These are phyloP conservation scores for Ulvella scutata DNA, from an alignment of 139 green algal genomes.

Conservation along the genomic window DNA sequence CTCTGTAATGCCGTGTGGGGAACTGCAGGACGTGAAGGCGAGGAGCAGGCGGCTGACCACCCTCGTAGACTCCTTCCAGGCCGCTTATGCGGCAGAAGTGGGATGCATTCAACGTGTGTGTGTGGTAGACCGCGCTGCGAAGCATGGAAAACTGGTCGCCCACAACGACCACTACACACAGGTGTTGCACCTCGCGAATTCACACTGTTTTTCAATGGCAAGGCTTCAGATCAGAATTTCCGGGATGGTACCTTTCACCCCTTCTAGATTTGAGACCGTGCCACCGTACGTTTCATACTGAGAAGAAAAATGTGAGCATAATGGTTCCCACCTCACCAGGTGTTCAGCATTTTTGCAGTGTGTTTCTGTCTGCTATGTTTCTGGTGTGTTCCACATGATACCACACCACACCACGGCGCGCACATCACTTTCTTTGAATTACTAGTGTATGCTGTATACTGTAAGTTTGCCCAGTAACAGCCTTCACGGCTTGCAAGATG, in stretches of 20 bases:
- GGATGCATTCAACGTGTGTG: slow-evolving; percentile 46
- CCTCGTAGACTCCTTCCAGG: slow-evolving; percentile 47
- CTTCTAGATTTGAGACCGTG: not conserved
- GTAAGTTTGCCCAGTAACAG: not conserved
- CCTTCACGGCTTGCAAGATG: no score
- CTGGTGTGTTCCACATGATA: no score
- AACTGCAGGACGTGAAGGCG: slow-evolving; percentile 12
- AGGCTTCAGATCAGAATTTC: no score
- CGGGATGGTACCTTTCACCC: not conserved
- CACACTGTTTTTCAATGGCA: not conserved
- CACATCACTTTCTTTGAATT: no score
- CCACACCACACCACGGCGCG: no score
- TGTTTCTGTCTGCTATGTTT: not conserved
- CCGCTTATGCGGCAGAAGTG: slow-evolving; percentile 35
- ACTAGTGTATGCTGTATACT: not conserved
- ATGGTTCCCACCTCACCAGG: no score
- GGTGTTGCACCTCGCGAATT: slow-evolving; percentile 16
- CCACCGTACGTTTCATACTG: not conserved
- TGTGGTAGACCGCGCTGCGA: slow-evolving; percentile 69
- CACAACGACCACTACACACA: slow-evolving; percentile 75
- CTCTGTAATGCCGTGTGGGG: no score
- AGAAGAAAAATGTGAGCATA: no score
- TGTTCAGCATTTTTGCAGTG: not conserved
- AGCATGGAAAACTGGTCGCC: slow-evolving; percentile 47
- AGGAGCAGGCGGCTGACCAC: slow-evolving; percentile 19